Evolutionary conservation across 768 basidiomycete genomes (phyloP), one percentile per base, ranked within the genome.

Genomic region (Mycena filopes): DNA sequence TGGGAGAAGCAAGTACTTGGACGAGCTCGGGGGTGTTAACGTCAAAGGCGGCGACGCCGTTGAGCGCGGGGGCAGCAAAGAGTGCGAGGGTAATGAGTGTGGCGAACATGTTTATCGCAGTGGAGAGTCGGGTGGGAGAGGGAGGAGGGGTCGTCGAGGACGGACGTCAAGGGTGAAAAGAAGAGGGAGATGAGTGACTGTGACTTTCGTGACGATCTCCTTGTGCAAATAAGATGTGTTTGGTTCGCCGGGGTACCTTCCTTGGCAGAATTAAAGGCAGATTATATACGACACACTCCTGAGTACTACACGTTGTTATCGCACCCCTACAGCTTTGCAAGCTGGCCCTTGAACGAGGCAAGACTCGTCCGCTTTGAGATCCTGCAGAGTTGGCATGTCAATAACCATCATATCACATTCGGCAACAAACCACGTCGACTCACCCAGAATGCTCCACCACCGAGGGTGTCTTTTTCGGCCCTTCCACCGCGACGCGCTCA

Each of bases 71-170:
- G 70, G 81, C 74, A 73, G 84, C 77, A 81, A 93, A 78, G 88
- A 93, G 86, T 72, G 90, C 82, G 80, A 86, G 75, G 65, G 85
- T 84, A 92, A 92, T 55, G 91, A 94, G 79, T 80, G 93, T 91
- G 81, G 87, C 80, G 85, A 88, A 89, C 93, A 94, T 94, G 78
- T 76, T n/a, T 85, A 63, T 78, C 70, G 65, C 68, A 72, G 72
- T 67, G 75, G 71, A 67, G 73, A 41, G 56, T 68, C 72, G 48
- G 73, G 70, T n/a, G 72, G 73, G 64, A 65, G 65, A 66, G 67
- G 69, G 73, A 68, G 73, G 70, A 65, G 66, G 61, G 68, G 74
- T 68, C 69, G 73, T 62, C 63, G 71, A 54, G 73, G 70, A 64
- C 64, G 68, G 74, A 68, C 69, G 73, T 62, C 63, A 70, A 54